A percentile compares a stretch with the other conserved stretches of the same genome.
phyloP scores from a whole-genome alignment of 2,329 filamentous ascomycete genomes.

The Ustulina deusta region DNA sequence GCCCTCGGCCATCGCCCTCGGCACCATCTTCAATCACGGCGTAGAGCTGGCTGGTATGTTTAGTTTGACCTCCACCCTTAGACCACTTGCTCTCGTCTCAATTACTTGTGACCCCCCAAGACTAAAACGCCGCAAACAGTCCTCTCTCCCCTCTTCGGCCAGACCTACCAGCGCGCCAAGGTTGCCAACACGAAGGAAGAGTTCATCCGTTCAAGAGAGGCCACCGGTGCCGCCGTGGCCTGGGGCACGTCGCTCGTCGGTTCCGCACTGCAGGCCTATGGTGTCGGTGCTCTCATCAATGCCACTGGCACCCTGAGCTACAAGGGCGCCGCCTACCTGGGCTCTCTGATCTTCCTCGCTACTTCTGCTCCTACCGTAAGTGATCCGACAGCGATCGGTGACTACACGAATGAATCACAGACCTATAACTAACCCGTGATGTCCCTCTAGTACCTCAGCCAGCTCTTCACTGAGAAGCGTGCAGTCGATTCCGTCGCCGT shows the following conservation, averaged over 20 bases:
- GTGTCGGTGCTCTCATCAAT: slow-evolving; percentile 90
- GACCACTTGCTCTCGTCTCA: neutral
- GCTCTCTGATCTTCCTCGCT: slow-evolving; percentile 90
- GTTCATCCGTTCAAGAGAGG: slow-evolving; percentile 94
- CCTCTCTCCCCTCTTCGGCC: slow-evolving; percentile 89
- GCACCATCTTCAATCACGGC: slow-evolving; percentile 95
- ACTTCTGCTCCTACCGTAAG: slow-evolving; percentile 87
- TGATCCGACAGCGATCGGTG: slow-evolving; percentile 42
- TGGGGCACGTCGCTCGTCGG: slow-evolving; percentile 93
- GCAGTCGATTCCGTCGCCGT: slow-evolving; percentile 91
- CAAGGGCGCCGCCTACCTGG: slow-evolving; percentile 96
- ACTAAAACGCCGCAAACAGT: slow-evolving; percentile 57
- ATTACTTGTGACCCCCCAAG: neutral
- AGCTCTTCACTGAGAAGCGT: slow-evolving; percentile 91
- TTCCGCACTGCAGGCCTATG: slow-evolving; percentile 89
- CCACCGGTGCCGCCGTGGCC: slow-evolving; percentile 84
- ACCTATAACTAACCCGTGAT: neutral
- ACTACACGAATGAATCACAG: no score
- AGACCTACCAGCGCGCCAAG: slow-evolving; percentile 94
- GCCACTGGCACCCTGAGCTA: slow-evolving; percentile 95
- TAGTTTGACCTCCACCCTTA: neutral
- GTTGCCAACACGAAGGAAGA: slow-evolving; percentile 94
- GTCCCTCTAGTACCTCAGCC: slow-evolving; percentile 77
- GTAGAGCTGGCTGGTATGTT: slow-evolving; percentile 76
- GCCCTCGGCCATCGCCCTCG: slow-evolving; percentile 96